Evolutionary conservation across 768 basidiomycete genomes (phyloP), one percentile per base, ranked within the genome.

Genomic region (Hericium coralloides): DNA sequence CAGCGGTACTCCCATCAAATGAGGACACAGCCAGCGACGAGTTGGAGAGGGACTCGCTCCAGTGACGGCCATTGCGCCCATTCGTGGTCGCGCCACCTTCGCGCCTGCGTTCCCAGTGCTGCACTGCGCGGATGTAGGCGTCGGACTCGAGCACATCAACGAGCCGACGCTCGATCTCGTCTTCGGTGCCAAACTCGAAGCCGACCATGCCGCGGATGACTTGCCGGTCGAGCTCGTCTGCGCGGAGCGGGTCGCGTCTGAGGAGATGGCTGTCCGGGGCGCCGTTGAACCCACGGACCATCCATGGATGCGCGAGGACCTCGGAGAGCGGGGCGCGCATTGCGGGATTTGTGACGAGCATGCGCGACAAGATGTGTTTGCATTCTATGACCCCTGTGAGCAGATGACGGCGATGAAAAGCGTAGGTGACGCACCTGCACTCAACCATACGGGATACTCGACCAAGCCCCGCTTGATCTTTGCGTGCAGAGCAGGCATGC

Each of bases 401-500:
- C 6, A 68, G 62, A 43, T 38, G 57, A 50, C 50, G 49, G 9
- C 12, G 26, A 22, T 49, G 17, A 55, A 55, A 1, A 22, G 41
- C 36, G 41, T 41, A 51, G 53, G 50, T 7, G 31, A 77, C 84
- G 66, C 68, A 93, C 92, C 93, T 61, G 89, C 82, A 64, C 89
- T 94, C 15, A 98, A 76, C 97, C 97, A 99, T 2, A 90, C 89
- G 0, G 95, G 95, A 66, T 98, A 98, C 66, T 99, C 97, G 36
- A 98, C 95, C 41, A 94, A 73, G 0, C 97, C 95, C 4, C 95
- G 84, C 71, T 99, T 99, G 72, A 99, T 99, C 75, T 98, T 99
- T 23, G 97, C 97, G 68, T 98, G 97, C 54, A 99, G 74, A 0
- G 97, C 97, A 2, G 97, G 95, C 97, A 98, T 99, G 68, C 89